Evolutionary conservation across 495 filamentous ascomycete genomes (phyloP), one percentile per base, ranked within the genome.

Genomic region (Neurospora sp.): DNA sequence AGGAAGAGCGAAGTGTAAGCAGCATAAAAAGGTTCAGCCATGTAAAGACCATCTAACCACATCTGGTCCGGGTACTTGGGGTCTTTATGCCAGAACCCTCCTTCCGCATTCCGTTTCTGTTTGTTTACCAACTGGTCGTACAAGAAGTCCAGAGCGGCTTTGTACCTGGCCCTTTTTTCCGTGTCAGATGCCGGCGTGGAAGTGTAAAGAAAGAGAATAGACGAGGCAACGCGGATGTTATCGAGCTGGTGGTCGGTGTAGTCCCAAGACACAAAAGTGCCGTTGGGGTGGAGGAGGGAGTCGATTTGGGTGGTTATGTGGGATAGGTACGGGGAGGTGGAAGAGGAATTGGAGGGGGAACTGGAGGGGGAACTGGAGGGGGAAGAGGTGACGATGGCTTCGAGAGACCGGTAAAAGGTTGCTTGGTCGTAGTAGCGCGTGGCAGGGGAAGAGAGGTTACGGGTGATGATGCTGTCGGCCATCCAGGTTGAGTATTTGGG

Each of bases 21-120:
- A 1, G 84, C 81, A 37, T 82, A 85, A 75, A 89, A 90, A 4
- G 86, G 84, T 3, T 82, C 76, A 5, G 85, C 82, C 78, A 87
- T 87, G 80, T 84, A 89, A 46, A 88, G 83, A 3, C 87, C 87
- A 71, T 89, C 88, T 0, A 89, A 81, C 82, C 87, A 90, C 84
- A 87, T 88, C 77, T 88, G 87, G 46, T 90, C 80, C 0, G 84
- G 85, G 66, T 88, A 89, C 1, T 78, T 82, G 11, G 79, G 81
- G 39, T 77, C 41, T 0, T 83, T 84, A 62, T 88, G 87, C 88
- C 87, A 89, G 72, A 86, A 85, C 2, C 87, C 87, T n/a, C 85
- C 84, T 12, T 82, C 79, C 6, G 78, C 41, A 59, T 87, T 89
- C 16, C 83, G 79, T 4, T 83, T 82, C 42, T 89, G 85, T 0